Conservation (phyloP, 1,284 basidiomycete genomes). For the Blastosporella zonata region DNA sequence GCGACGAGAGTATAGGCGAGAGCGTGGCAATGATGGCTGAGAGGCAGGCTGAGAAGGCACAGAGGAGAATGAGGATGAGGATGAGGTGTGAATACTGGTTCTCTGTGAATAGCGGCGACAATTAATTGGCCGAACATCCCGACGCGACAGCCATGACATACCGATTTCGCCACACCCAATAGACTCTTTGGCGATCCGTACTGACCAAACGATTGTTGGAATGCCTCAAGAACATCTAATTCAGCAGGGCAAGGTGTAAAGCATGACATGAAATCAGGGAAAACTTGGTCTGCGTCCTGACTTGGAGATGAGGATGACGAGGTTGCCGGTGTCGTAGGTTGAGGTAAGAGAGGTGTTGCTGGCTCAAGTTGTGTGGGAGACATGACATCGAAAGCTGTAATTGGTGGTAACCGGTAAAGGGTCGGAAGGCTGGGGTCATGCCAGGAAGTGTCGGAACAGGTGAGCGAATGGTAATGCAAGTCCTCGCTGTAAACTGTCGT, state of each 20-base stretch:
- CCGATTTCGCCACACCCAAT: background rate
- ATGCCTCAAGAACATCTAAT: background rate
- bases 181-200: background rate
- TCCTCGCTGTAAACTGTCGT: slow-evolving; percentile 3
- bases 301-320: background rate
- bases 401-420: background rate
- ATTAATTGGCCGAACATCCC: too few species aligned
- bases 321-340: background rate
- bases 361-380: background rate
- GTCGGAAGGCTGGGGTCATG: background rate
- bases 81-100: too few species aligned
- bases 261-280: slow-evolving; percentile 20
- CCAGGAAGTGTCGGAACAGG: slow-evolving; percentile 3
- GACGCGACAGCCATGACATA: too few species aligned
- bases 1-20: slow-evolving; percentile 6
- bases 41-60: too few species aligned
- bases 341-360: background rate
- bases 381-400: background rate
- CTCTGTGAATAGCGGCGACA: too few species aligned
- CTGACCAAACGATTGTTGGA: slow-evolving; percentile 7
- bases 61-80: too few species aligned
- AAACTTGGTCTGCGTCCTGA: slow-evolving; percentile 19
- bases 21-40: too few species aligned
- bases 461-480: slow-evolving; percentile 6
- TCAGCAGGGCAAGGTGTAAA: slow-evolving; percentile 17